Evolutionary conservation across 1,284 basidiomycete genomes (phyloP).

Genomic region (Ceratobasidium sp.): DNA sequence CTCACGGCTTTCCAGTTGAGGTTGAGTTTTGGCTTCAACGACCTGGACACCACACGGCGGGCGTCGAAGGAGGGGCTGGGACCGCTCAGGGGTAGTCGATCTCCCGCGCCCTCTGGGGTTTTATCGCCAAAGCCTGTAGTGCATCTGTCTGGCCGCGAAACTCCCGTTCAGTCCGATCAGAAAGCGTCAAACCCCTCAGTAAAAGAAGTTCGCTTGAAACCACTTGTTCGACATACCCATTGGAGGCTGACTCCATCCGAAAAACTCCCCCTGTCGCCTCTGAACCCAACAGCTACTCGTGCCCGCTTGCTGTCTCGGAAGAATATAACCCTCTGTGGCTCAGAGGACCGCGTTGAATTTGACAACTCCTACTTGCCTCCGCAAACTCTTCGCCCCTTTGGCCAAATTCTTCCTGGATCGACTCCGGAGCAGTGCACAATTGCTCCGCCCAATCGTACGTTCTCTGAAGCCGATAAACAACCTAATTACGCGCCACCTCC

Average conservation of each 20-base stretch:
- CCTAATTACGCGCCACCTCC: background rate
- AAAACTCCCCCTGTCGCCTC: background rate
- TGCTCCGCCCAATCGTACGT: background rate
- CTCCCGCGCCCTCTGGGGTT: background rate
- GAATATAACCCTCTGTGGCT: slow-evolving; percentile 7
- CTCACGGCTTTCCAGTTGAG: too few relatives aligned
- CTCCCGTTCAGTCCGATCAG: background rate
- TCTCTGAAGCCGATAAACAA: background rate
- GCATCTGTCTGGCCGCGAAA: background rate
- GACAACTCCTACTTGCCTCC: background rate
- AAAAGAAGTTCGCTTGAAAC: background rate
- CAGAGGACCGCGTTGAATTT: background rate
- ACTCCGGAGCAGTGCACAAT: background rate
- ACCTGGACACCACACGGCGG: too few relatives aligned
- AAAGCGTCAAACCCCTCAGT: background rate
- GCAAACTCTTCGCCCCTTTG: slow-evolving; percentile 22
- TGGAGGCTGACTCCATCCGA: slow-evolving; percentile 8
- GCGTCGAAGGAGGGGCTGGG: too few relatives aligned
- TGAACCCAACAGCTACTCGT: slow-evolving; percentile 17
- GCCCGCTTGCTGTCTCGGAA: background rate
- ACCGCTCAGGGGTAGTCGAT: too few relatives aligned
- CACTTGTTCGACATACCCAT: background rate
- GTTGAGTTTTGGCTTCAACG: too few relatives aligned
- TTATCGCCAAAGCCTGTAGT: background rate
- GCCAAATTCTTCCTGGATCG: background rate